Base-by-base conservation (phyloP, 2,329 filamentous ascomycete species). In the Paramyrothecium sp. region DNA sequence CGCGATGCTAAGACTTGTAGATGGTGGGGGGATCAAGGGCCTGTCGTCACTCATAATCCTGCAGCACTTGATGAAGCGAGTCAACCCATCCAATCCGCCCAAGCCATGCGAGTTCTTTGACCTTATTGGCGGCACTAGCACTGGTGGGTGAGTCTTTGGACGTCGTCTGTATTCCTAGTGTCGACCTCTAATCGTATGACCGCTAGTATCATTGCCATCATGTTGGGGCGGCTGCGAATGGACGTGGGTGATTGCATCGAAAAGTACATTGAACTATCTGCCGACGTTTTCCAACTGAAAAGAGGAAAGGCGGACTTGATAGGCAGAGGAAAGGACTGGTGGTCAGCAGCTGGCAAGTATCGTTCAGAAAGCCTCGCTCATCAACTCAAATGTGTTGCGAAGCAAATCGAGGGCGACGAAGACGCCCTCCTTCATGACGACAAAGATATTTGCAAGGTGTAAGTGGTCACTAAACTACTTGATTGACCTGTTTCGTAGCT, bases 201-300 rank as follows among this genome's bases (percentile, higher is more conserved):
- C 62, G 41, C 65, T 64, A 30, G 63, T 58, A 54, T 77, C 5
- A 74, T 77, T 21, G 73, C 75, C 3, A 68, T 78, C 23, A 75
- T 78, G 70, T 67, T 77, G 16, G 73, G 74, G 17, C 69, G 73
- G 3, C 64, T 78, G 3, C 59, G 70, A 49, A 74, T 78, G 71
- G 67, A 62, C 26, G 61, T 76, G 34, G 64, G 71, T 11, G 69
- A 76, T 17, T 74, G 71, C 57, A 74, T 75, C 30, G 54, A 67
- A 22, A 69, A 52, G 8, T 59, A 59, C 74, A 54, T 47, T 7
- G 19, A 46, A 20, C 33, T 54, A 17, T 46, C 53, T 19, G 16
- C 46, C 13, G 19, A 48, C 11, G 46, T 48, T 20, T 48, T 48
- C 46, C 46, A 48, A 48, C 46, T 20, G 13, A 48, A 48, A 20